Base-by-base conservation (phyloP, 2,329 filamentous ascomycete species). In the Magnaporthiopsis poae region DNA sequence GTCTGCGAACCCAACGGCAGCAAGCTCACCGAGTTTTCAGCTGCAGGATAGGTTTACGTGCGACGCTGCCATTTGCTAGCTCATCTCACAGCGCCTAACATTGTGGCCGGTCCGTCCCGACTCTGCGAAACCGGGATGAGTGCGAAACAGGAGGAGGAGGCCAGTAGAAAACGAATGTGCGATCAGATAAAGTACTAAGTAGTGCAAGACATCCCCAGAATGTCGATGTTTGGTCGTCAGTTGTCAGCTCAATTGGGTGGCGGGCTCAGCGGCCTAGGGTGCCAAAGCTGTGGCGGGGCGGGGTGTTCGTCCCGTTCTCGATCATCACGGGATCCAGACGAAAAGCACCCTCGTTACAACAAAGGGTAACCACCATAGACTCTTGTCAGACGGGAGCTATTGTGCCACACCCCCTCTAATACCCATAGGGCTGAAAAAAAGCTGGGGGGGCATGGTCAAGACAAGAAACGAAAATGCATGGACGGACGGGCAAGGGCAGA, bases 341-440 rank as follows among this genome's bases (percentile, higher is more conserved):
- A 25, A n/a, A 56, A 11, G 21, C 46, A 56, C 8, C 21, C n/a
- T 21, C 5, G 8, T 21, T 9, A 11, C 46, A 56, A 13, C 18
- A 31, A 31, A 31, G 31, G 31, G 8, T n/a, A 21, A 56, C 18
- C 46, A 11, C 8, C 46, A 25, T 56, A 21, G 18, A 21, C 39
- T 18, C 46, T 21, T 9, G n/a, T 56, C 46, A 56, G 46, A 56
- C 8, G 8, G 21, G 21, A 21, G 46, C 21, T n/a, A 25, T 13
- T 56, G 46, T 25, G 21, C 46, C 46, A 56, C 68, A 31, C 31
- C 31, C 31, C 61, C 36, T 52, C 13, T 33, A 63, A 63, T 36
- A 29, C 36, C 39, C n/a, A 11, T 36, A 64, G n/a, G 61, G 61
- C 64, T 61, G 36, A 63, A 35, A 46, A 56, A 13, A 46, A 25